phyloP scores from a whole-genome alignment of 169 alveolate species.

The Cryptosporidium bovis region DNA sequence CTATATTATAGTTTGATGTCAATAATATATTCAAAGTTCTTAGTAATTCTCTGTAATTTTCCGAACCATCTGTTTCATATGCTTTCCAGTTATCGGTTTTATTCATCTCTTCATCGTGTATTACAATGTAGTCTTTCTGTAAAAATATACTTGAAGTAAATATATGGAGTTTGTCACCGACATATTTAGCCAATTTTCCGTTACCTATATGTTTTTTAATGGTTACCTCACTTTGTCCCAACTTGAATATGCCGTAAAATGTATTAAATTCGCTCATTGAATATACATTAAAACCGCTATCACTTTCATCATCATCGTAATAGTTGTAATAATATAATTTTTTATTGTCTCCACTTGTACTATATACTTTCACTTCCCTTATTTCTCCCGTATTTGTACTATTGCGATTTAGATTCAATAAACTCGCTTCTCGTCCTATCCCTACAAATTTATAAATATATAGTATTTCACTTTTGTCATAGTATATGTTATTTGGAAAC shows the following conservation, averaged over 20 bases:
- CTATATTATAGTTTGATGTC: slow-evolving; percentile 4
- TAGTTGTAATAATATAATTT: not conserved
- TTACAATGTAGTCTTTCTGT: not conserved
- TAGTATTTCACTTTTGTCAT: not conserved
- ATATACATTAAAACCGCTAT: not conserved
- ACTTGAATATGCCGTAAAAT: slow-evolving; percentile 15
- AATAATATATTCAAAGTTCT: slow-evolving; percentile 14
- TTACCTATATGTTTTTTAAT: not conserved
- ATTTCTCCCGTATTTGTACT: not conserved
- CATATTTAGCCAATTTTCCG: not conserved
- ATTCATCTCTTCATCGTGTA: not conserved
- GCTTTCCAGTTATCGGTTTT: not conserved
- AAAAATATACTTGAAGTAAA: slow-evolving; percentile 29
- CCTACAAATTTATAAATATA: slow-evolving; percentile 22
- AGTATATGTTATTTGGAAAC: slow-evolving; percentile 13
- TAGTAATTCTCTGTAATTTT: not conserved
- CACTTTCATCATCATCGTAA: no score
- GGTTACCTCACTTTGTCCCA: slow-evolving; percentile 10
- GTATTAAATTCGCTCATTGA: slow-evolving; percentile 33
- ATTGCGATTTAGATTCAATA: not conserved
- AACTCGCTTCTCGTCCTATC: slow-evolving; percentile 10
- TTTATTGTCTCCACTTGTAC: not conserved
- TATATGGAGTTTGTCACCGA: not conserved
- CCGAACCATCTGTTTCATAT: not conserved
- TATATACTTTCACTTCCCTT: not conserved